A percentile compares a stretch with the other conserved stretches of the same genome.
Evolutionary conservation across 257 asterid genomes (phyloP).

Genomic region (Forsythia viridissima): DNA sequence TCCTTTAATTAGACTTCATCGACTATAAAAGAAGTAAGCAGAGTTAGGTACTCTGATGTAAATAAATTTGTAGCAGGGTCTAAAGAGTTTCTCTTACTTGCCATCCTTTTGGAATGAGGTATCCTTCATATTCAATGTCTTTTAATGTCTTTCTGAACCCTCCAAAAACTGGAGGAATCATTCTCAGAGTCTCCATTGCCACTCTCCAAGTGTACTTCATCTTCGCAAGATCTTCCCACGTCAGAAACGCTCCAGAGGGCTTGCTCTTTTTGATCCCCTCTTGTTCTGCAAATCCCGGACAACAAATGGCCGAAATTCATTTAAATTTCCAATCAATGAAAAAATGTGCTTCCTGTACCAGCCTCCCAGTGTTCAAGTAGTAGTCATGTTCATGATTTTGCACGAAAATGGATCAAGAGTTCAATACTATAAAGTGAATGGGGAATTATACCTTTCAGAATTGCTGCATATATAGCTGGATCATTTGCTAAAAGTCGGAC

Average conservation of each 20-base stretch:
- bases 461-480: slow-evolving; percentile 43
- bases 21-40: background rate
- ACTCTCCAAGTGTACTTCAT: slow-evolving; percentile 82
- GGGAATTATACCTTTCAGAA: slow-evolving; percentile 51
- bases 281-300: slow-evolving; percentile 45
- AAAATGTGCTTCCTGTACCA: background rate
- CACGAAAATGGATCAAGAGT: background rate
- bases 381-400: background rate
- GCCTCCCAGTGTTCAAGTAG: background rate
- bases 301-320: background rate
- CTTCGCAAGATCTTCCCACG: slow-evolving; percentile 74
- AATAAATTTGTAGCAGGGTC: background rate
- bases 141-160: slow-evolving; percentile 59
- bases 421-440: background rate
- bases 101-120: slow-evolving; percentile 79
- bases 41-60: too few species aligned
- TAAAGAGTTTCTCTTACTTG: slow-evolving; percentile 46
- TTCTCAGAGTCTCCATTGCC: slow-evolving; percentile 66
- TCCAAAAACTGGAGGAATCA: slow-evolving; percentile 64
- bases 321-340: background rate
- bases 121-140: slow-evolving; percentile 61
- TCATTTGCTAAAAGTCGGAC: slow-evolving; percentile 52
- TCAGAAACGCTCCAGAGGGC: slow-evolving; percentile 37
- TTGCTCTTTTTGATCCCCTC: slow-evolving; percentile 52
- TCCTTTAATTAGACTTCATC: background rate